Evolutionary conservation across 441 rosid species (phyloP).

Genomic region (Erysimum cheiri): DNA sequence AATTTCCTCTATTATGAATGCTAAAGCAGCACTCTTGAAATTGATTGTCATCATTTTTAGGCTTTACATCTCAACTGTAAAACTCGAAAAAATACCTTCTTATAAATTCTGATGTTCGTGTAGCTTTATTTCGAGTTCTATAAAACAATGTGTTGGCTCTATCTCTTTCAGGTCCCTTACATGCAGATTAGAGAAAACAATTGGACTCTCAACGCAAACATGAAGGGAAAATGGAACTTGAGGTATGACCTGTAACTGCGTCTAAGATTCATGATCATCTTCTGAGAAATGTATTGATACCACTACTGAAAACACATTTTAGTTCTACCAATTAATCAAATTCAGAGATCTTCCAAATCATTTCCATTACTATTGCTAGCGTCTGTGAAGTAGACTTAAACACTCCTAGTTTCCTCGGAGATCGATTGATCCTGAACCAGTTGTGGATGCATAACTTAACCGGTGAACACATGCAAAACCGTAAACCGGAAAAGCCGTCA

Average conservation of each 20-base stretch:
- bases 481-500: neutral
- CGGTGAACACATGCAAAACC: neutral
- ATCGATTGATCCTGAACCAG: neutral
- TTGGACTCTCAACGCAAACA: slow-evolving; percentile 83
- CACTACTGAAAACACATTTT: slow-evolving; percentile 36
- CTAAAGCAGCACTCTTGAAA: neutral
- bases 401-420: neutral
- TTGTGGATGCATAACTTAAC: neutral
- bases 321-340: slow-evolving; percentile 16
- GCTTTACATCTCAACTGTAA: neutral
- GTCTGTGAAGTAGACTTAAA: neutral
- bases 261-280: slow-evolving; percentile 13
- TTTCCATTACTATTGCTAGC: neutral
- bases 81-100: neutral
- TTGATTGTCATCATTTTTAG: neutral
- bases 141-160: neutral
- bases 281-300: slow-evolving; percentile 38
- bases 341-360: slow-evolving; percentile 33
- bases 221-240: slow-evolving; percentile 83
- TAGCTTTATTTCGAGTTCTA: neutral
- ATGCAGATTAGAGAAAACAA: slow-evolving; percentile 91
- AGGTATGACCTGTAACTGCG: slow-evolving; percentile 73
- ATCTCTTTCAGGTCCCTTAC: slow-evolving; percentile 74
- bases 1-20: neutral
- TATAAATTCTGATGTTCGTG: too few relatives aligned